phyloP scores from a whole-genome alignment of 225 moss, liverwort and hornwort species.

The Anthoceros angustus region DNA sequence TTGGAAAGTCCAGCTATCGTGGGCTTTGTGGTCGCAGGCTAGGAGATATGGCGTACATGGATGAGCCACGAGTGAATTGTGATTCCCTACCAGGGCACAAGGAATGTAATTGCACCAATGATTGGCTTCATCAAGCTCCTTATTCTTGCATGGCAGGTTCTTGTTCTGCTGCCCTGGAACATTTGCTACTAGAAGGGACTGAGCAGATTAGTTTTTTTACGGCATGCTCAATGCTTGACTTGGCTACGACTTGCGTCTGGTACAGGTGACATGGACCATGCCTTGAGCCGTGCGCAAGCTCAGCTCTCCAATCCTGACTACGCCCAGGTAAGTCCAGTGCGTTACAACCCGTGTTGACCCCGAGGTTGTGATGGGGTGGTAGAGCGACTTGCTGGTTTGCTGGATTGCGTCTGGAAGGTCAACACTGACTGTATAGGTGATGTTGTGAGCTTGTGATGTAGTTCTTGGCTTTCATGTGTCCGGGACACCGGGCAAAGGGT shows the following conservation, averaged over 20 bases:
- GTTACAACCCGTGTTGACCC: not conserved
- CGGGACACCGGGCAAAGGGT: slow-evolving; percentile 33
- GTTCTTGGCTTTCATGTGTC: slow-evolving; percentile 44
- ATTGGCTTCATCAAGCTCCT: slow-evolving; percentile 38
- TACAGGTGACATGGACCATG: slow-evolving; percentile 35
- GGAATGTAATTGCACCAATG: slow-evolving; percentile 34
- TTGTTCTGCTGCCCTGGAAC: not conserved
- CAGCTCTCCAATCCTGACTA: slow-evolving; percentile 41
- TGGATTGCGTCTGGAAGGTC: not conserved
- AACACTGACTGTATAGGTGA: too few species aligned
- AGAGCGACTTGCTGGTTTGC: not conserved
- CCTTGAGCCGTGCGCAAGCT: slow-evolving; percentile 26
- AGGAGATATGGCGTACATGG: slow-evolving; percentile 46
- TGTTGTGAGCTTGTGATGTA: slow-evolving; percentile 1
- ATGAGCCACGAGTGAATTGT: slow-evolving; percentile 32
- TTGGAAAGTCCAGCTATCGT: not conserved
- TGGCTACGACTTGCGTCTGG: not conserved
- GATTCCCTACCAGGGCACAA: slow-evolving; percentile 24
- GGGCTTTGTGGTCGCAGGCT: slow-evolving; percentile 11
- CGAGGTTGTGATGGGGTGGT: slow-evolving; percentile 3
- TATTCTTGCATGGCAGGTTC: slow-evolving; percentile 35
- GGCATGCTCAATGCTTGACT: not conserved
- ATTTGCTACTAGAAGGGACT: not conserved
- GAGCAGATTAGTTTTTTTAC: not conserved
- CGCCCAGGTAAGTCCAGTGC: slow-evolving; percentile 17